Percentiles rank a stretch among this genome's conserved stretches.
These are phyloP conservation scores for Claviceps humidiphila DNA, from an alignment of 2,329 filamentous ascomycete genomes.

Conservation along the genomic window DNA sequence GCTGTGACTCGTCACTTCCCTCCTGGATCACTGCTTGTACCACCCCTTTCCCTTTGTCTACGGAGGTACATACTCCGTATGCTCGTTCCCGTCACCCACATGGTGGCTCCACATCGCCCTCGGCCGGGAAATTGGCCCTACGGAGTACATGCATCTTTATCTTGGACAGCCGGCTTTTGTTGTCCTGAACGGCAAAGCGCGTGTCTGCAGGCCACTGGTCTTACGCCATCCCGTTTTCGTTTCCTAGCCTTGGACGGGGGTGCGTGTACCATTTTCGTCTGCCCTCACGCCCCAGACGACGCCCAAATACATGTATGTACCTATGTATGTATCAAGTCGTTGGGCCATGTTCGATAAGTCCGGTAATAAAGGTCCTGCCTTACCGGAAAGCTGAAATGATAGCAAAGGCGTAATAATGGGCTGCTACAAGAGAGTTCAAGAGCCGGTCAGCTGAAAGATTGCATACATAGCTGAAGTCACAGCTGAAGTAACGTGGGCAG, in stretches of 20 bases:
- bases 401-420: background rate
- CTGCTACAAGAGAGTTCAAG: background rate
- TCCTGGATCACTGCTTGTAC: background rate
- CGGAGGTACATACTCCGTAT: background rate
- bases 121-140: conserved; percentile 13
- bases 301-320: background rate
- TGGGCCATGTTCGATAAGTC: background rate
- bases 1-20: background rate
- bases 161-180: background rate
- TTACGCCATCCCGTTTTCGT: conserved; percentile 2
- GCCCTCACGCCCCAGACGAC: conserved; percentile 1
- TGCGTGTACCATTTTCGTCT: conserved; percentile 1
- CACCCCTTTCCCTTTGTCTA: background rate
- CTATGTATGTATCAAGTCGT: background rate
- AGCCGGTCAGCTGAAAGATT: background rate
- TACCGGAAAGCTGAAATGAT: background rate
- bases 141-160: background rate
- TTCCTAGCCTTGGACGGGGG: conserved; percentile 1
- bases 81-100: conserved; percentile 7
- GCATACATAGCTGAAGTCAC: no score
- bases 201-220: background rate
- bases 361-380: background rate
- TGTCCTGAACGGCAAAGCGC: background rate
- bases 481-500: background rate
- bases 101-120: conserved; percentile 6